phyloP scores from a whole-genome alignment of 164 flowering plant genomes.

The Tetracentron sinense region DNA sequence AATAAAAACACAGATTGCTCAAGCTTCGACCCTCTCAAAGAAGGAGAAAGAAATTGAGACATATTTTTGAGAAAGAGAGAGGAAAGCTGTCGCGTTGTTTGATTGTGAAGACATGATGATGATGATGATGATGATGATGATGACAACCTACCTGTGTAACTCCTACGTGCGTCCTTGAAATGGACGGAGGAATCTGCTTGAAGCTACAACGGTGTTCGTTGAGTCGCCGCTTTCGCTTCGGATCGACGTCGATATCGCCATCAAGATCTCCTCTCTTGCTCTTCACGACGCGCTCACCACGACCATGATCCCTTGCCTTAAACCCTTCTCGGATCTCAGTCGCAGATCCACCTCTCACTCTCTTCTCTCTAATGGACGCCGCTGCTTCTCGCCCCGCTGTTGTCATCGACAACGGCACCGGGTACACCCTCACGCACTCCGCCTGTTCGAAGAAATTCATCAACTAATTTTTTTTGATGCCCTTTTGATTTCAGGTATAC shows the following conservation, averaged over 20 bases:
- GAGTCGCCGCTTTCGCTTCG: conserved; percentile 42
- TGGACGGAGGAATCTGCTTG: conserved; percentile 27
- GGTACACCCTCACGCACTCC: conserved; percentile 35
- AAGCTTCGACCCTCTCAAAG: too few relatives aligned
- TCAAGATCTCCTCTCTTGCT: conserved; percentile 1
- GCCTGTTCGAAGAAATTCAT: conserved; percentile 24
- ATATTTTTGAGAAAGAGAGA: neutral
- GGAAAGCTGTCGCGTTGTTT: neutral
- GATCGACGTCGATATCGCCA: conserved; percentile 24
- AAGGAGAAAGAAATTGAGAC: too few relatives aligned
- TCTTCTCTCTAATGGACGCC: conserved; percentile 51
- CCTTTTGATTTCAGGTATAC: conserved; percentile 56
- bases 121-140: neutral
- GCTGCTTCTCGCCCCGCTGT: conserved; percentile 88
- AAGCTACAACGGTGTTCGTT: conserved; percentile 22
- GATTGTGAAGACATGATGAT: neutral
- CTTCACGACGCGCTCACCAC: conserved; percentile 6
- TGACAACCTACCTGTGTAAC: neutral
- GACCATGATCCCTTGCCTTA: conserved; percentile 25
- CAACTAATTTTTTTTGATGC: neutral
- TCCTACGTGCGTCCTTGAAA: conserved; percentile 20
- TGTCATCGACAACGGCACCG: conserved; percentile 96
- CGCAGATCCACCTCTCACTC: conserved; percentile 39
- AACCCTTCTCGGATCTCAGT: conserved; percentile 42
- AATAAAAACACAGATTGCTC: too few relatives aligned